Base-by-base conservation (phyloP, 179 eudicot species). In the Silene coronaria region DNA sequence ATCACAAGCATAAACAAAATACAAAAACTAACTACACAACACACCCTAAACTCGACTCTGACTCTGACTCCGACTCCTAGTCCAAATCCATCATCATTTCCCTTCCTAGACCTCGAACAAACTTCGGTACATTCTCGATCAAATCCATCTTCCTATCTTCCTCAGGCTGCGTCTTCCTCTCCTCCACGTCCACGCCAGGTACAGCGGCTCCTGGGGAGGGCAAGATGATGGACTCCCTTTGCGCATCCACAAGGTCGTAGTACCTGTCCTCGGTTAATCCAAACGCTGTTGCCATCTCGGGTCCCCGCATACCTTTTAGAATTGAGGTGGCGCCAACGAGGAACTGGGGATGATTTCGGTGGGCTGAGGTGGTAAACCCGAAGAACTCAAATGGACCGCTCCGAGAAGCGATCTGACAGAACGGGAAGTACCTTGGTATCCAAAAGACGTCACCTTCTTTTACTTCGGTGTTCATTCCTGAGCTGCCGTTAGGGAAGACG, bases 381-480 rank as follows among this genome's bases (percentile, higher is more conserved):
- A 94, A 87, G 82, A 94, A 94, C 89, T 86, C 95, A 19, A 94
- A 88, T 0, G 96, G 85, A 0, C 97, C 94, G 0, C 85, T 63
- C 23, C 87, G 67, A 1, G 98, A 90, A 12, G 98, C 97, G 0
- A 90, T 90, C 42, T 94, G 98, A 79, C 97, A 92, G 80, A 94
- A 94, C 0, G 98, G 94, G 86, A 90, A 94, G 88, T 88, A 92
- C 8, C 88, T 81, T 0, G 98, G 98, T 30, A 94, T 80, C 90
- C 84, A 85, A 38, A 92, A 94, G 16, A 92, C 93, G 16, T 89
- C 88, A 0, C 98, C 98, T 82, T 89, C 90, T 2, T 26, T 75
- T 11, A 94, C 94, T 57, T 70, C 70, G 2, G 98, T 82, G 12
- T 87, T 88, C 88, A 88, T 82, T 0, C 93, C 98, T 1, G 85